A percentile compares a stretch with the other conserved stretches of the same genome.
phyloP scores from a whole-genome alignment of 495 filamentous ascomycete species.

The Hypoxylon crocopeplum region DNA sequence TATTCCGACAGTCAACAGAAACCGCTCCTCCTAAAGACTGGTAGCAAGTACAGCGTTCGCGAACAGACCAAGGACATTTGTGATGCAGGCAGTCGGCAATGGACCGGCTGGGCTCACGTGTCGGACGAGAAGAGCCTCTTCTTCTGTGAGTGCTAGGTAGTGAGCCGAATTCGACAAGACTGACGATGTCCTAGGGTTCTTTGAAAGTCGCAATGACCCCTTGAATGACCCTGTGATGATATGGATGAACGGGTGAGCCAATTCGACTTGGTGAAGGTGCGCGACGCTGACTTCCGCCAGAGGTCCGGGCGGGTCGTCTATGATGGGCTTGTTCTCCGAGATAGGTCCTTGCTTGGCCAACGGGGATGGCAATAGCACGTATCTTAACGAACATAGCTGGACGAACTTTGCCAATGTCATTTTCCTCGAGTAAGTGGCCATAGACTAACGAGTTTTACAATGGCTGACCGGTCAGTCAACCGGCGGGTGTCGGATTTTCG shows the following conservation, averaged over 20 bases:
- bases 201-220: not conserved
- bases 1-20: no score
- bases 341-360: not conserved
- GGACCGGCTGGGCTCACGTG: not conserved
- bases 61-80: not conserved
- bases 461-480: not conserved
- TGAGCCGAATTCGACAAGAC: no score
- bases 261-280: not conserved
- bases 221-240: not conserved
- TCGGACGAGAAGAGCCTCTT: not conserved
- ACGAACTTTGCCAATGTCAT: not conserved
- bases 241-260: not conserved
- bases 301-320: not conserved
- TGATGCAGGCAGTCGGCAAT: not conserved
- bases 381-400: not conserved
- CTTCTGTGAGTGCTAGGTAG: not conserved
- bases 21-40: not conserved
- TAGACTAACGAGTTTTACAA: not conserved
- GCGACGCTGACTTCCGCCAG: not conserved
- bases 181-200: not conserved
- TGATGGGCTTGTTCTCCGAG: slow-evolving; percentile 1
- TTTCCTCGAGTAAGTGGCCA: not conserved
- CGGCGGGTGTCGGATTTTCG: not conserved
- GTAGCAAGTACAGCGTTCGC: not conserved
- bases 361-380: not conserved